These are phyloP conservation scores for Ilex asprella DNA, from an alignment of 257 asterid species.

Conservation along the genomic window DNA sequence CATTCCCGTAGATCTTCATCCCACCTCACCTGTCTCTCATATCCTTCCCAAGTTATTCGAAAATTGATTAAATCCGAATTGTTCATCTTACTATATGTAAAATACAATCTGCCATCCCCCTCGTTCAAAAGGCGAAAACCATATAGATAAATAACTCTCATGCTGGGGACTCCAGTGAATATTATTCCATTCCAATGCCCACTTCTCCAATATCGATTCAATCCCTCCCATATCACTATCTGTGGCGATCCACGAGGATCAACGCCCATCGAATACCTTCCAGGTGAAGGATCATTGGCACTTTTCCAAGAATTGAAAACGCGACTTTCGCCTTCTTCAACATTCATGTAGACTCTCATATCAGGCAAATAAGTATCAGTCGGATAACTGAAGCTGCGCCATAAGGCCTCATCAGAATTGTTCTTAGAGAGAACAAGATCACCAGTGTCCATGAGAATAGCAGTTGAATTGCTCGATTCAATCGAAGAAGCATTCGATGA, in stretches of 20 bases:
- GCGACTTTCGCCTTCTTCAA: conserved; percentile 21
- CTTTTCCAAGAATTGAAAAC: conserved; percentile 54
- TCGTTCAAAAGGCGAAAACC: conserved; percentile 44
- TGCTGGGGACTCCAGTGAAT: conserved; percentile 44
- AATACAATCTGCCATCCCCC: conserved; percentile 16
- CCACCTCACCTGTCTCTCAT: conserved; percentile 45
- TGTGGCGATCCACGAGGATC: conserved; percentile 73
- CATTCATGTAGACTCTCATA: conserved; percentile 36
- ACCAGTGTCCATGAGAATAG: conserved; percentile 39
- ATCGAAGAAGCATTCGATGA: conserved; percentile 24
- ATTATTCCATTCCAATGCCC: conserved; percentile 53
- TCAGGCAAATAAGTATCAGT: conserved; percentile 59
- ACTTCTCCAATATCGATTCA: conserved; percentile 60
- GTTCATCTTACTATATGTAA: conserved; percentile 29
- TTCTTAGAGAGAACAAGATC: conserved; percentile 24
- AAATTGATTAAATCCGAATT: conserved; percentile 32
- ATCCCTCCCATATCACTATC: conserved; percentile 67
- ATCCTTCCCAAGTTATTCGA: conserved; percentile 38
- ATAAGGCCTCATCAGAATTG: conserved; percentile 6
- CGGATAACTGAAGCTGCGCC: conserved; percentile 57
- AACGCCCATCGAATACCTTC: conserved; percentile 54
- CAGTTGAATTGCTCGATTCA: conserved; percentile 27
- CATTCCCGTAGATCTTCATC: conserved; percentile 19
- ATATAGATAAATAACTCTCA: conserved; percentile 19
- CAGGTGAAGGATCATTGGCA: conserved; percentile 52